phyloP scores from a whole-genome alignment of 176 grass and related monocot species.

The Lolium rigidum region DNA sequence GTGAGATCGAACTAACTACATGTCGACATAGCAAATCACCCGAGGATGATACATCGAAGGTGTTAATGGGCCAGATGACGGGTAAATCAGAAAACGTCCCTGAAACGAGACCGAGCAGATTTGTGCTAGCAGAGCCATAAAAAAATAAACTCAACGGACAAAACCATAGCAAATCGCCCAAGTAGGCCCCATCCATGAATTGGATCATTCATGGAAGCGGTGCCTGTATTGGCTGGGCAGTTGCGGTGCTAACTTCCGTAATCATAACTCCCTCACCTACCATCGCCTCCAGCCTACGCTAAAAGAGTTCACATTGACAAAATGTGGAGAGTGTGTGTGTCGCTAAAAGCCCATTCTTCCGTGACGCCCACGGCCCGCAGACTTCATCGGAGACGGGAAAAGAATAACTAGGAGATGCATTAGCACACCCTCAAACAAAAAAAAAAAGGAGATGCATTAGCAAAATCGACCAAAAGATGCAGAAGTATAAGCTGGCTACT shows the following conservation, averaged over 20 bases:
- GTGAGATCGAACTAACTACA: no score
- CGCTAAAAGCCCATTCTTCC: background rate
- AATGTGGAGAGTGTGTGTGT: background rate
- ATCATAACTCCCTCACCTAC: conserved; percentile 34
- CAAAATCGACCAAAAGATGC: background rate
- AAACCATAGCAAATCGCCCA: background rate
- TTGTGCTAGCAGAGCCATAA: background rate
- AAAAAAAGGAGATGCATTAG: background rate
- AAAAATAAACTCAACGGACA: background rate
- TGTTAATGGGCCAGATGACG: background rate
- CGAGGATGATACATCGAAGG: background rate
- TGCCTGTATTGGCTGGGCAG: background rate
- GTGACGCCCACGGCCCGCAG: background rate
- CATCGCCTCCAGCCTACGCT: background rate
- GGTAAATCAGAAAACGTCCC: background rate
- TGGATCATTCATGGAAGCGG: background rate
- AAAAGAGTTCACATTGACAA: background rate
- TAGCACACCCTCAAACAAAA: background rate
- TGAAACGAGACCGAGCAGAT: background rate
- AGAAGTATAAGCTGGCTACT: background rate
- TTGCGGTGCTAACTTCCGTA: background rate
- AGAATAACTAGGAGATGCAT: background rate
- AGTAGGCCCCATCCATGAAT: background rate
- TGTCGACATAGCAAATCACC: no score
- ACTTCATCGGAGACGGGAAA: background rate